A percentile compares a stretch with the other conserved stretches of the same genome.
Evolutionary conservation across 2,329 filamentous ascomycete genomes (phyloP).

Genomic region (Macrophomina pseudophaseolina): DNA sequence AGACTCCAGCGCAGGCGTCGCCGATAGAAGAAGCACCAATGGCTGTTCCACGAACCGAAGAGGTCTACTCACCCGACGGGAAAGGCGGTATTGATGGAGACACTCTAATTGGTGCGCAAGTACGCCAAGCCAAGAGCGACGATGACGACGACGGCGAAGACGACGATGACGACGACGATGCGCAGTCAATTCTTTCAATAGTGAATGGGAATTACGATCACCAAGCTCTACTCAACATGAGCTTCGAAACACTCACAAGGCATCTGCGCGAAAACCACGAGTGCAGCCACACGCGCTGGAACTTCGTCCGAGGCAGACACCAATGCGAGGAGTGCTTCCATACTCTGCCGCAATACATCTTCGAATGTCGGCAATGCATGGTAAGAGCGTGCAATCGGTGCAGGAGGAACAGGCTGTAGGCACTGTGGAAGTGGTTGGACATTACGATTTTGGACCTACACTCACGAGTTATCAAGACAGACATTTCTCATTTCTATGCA

Average conservation of each 20-base stretch:
- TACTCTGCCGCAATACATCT: constrained; percentile 10
- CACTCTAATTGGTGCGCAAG: no score
- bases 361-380: constrained; percentile 13
- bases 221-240: neutral
- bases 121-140: no score
- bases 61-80: no score
- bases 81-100: no score
- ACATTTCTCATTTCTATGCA: constrained; percentile 3
- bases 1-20: neutral
- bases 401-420: constrained; percentile 15
- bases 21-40: neutral
- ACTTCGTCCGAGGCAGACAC: neutral
- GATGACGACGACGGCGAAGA: no score
- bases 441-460: neutral
- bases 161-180: neutral
- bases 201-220: neutral
- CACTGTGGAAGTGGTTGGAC: neutral
- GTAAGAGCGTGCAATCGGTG: constrained; percentile 11
- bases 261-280: constrained; percentile 19
- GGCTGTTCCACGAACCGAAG: neutral
- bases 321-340: constrained; percentile 17
- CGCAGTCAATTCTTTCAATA: neutral
- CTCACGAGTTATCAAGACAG: neutral
- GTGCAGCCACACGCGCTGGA: constrained; percentile 1
- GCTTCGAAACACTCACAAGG: neutral